Conservation (phyloP, 2,329 filamentous ascomycete genomes). For the Eutypella sp. region DNA sequence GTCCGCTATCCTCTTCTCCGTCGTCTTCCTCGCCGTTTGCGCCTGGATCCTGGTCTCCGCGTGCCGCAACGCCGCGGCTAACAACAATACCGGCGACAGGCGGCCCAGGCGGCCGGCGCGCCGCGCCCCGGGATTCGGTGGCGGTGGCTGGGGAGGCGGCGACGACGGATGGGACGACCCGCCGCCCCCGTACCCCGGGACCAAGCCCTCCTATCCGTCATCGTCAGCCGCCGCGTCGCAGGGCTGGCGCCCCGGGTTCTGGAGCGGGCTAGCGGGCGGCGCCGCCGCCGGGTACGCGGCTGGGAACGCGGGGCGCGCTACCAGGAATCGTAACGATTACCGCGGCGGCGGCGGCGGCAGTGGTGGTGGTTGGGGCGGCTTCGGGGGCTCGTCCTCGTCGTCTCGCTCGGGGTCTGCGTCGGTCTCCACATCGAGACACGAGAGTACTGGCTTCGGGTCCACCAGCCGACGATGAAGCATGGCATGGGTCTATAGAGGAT, state of each 20-base stretch:
- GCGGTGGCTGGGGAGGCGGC: conserved; percentile 37
- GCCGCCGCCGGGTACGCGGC: conserved; percentile 65
- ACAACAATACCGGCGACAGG: conserved; percentile 6
- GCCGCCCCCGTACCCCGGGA: conserved; percentile 49
- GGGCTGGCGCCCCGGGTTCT: conserved; percentile 69
- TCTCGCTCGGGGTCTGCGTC: conserved; percentile 32
- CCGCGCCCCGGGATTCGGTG: conserved; percentile 35
- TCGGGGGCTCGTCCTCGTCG: conserved; percentile 26
- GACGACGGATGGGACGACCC: conserved; percentile 37
- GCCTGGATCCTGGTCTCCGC: conserved; percentile 59
- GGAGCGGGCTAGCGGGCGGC: conserved; percentile 63
- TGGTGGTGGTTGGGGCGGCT: conserved; percentile 26
- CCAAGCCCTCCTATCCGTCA: conserved; percentile 30
- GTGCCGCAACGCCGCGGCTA: conserved; percentile 26
- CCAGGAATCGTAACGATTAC: conserved; percentile 27
- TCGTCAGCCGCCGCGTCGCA: conserved; percentile 27
- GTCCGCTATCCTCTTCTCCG: conserved; percentile 48
- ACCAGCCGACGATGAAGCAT: conserved; percentile 51
- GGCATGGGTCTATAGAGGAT: too few species aligned
- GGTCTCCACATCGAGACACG: conserved; percentile 48
- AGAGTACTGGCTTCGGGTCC: conserved; percentile 70
- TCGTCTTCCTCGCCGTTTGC: conserved; percentile 56
- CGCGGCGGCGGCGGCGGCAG: conserved; percentile 23
- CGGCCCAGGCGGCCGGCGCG: conserved; percentile 15
- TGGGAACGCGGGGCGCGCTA: conserved; percentile 44